A percentile compares a stretch with the other conserved stretches of the same genome.
phyloP scores from a whole-genome alignment of 2,329 filamentous ascomycete genomes.

The Trichoderma aggressivum region DNA sequence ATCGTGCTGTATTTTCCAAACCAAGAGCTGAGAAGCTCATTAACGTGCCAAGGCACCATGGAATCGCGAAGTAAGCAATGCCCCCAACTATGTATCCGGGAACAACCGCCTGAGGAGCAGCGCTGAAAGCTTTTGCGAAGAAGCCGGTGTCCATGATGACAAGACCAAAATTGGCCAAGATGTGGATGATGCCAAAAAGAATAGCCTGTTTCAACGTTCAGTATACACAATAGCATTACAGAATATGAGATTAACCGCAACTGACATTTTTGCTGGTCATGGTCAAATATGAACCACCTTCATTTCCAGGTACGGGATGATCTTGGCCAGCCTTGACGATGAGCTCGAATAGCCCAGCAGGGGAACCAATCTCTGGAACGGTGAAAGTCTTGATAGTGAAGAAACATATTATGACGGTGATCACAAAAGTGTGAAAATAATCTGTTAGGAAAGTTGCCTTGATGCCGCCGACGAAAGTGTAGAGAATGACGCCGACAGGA shows the following conservation, averaged over 20 bases:
- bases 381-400: conserved; percentile 46
- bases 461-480: conserved; percentile 40
- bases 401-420: conserved; percentile 50
- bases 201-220: conserved; percentile 36
- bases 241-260: neutral
- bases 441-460: conserved; percentile 46
- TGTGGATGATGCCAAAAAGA: conserved; percentile 48
- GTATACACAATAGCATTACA: neutral
- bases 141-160: conserved; percentile 49
- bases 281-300: conserved; percentile 52
- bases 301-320: conserved; percentile 49
- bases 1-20: conserved; percentile 44
- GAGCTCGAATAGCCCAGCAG: conserved; percentile 48
- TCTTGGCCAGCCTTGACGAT: conserved; percentile 42
- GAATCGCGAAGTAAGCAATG: conserved; percentile 52
- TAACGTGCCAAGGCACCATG: conserved; percentile 51
- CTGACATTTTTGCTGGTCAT: conserved; percentile 50
- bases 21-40: conserved; percentile 48
- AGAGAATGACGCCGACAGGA: conserved; percentile 38
- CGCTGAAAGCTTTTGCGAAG: conserved; percentile 44
- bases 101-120: conserved; percentile 44
- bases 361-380: conserved; percentile 45
- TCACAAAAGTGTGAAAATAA: conserved; percentile 53
- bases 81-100: conserved; percentile 53
- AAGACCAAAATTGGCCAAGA: conserved; percentile 48